Evolutionary conservation across 1,284 basidiomycete genomes (phyloP).

Genomic region (Boletellus deceptivus): DNA sequence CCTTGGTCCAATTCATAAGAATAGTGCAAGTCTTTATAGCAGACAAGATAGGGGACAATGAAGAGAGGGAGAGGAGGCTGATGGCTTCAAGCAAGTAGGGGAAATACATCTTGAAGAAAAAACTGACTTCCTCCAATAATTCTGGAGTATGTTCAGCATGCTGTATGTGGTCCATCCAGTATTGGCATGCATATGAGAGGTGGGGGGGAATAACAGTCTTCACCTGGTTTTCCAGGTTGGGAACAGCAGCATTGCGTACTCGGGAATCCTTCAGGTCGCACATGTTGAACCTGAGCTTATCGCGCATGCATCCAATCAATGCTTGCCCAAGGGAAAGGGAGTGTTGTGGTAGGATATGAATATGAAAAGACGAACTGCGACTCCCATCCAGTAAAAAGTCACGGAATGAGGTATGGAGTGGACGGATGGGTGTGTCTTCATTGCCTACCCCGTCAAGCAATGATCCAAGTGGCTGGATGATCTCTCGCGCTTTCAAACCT

Average conservation of each 20-base stretch:
- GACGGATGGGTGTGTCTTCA: neutral
- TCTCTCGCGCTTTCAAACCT: neutral
- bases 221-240: neutral
- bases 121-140: neutral
- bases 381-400: neutral
- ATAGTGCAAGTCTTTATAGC: neutral
- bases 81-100: neutral
- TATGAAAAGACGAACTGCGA: neutral
- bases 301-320: neutral
- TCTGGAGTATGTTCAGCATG: neutral
- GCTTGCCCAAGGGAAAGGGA: neutral
- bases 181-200: neutral
- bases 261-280: neutral
- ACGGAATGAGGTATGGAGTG: neutral
- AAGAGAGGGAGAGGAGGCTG: neutral
- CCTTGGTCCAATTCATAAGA: neutral
- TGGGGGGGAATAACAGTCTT: neutral
- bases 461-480: neutral
- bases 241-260: neutral
- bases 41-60: neutral
- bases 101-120: neutral
- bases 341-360: neutral
- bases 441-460: neutral
- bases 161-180: neutral
- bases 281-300: neutral